Conservation (phyloP, 2,329 filamentous ascomycete species). For the Penicillium capsulatum region DNA sequence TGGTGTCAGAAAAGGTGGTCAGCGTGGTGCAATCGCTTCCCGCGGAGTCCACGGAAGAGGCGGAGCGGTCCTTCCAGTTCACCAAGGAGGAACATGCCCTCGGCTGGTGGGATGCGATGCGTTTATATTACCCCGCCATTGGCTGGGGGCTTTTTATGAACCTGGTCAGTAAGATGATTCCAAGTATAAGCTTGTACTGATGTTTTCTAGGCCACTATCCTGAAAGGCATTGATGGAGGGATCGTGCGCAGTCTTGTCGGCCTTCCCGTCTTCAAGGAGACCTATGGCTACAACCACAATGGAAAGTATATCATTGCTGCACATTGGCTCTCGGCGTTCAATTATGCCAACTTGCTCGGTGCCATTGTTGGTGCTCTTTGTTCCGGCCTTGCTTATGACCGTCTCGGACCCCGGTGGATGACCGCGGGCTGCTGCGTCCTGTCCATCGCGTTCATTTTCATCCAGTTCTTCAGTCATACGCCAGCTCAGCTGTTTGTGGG, state of each 20-base stretch:
- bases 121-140: conserved; percentile 24
- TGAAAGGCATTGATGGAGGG: conserved; percentile 25
- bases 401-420: conserved; percentile 27
- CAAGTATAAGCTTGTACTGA: background rate
- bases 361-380: conserved; percentile 24
- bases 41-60: conserved; percentile 13
- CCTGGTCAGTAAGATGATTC: conserved; percentile 10
- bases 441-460: conserved; percentile 53
- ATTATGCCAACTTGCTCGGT: conserved; percentile 26
- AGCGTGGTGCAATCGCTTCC: conserved; percentile 19
- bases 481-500: conserved; percentile 56
- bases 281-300: conserved; percentile 25
- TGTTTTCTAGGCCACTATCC: conserved; percentile 14
- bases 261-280: conserved; percentile 25
- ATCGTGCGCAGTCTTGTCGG: conserved; percentile 26
- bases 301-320: conserved; percentile 25
- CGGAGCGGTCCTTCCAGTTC: conserved; percentile 20
- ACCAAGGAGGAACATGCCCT: conserved; percentile 23
- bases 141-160: conserved; percentile 29
- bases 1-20: conserved; percentile 7
- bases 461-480: conserved; percentile 59
- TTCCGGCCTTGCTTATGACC: conserved; percentile 25
- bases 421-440: conserved; percentile 22
- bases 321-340: conserved; percentile 27
- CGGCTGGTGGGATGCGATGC: conserved; percentile 23